phyloP scores from a whole-genome alignment of 108 stramenopile genomes.

The Hondaea fermentalgiana region DNA sequence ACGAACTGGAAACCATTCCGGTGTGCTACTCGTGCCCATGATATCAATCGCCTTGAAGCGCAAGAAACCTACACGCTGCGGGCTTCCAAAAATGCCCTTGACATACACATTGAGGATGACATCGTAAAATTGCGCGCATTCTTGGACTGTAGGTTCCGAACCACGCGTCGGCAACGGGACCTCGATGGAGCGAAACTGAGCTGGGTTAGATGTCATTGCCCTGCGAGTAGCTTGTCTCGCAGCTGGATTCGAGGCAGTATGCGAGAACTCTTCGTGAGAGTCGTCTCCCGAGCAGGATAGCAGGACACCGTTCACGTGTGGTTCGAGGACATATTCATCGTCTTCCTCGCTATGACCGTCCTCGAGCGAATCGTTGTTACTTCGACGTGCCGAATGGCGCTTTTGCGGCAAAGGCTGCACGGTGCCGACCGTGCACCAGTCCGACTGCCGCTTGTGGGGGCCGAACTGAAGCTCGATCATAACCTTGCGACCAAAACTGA shows the following conservation, averaged over 20 bases:
- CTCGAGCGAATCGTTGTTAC: too few relatives aligned
- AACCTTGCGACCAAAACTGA: background rate
- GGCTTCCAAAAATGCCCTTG: background rate
- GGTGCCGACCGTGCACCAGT: background rate
- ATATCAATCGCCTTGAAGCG: background rate
- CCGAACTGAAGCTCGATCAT: slow-evolving; percentile 3
- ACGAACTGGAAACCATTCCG: background rate
- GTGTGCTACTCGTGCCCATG: background rate
- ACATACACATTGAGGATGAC: background rate
- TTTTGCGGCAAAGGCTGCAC: background rate
- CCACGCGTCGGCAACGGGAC: background rate
- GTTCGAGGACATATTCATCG: background rate
- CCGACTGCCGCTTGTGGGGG: background rate
- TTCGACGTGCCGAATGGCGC: too few relatives aligned
- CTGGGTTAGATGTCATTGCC: background rate
- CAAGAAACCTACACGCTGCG: background rate
- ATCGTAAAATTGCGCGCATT: background rate
- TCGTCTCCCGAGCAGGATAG: background rate
- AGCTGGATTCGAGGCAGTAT: background rate
- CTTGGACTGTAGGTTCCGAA: background rate
- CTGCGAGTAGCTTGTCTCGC: background rate
- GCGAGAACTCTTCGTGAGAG: background rate
- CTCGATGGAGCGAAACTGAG: background rate
- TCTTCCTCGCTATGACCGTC: too few relatives aligned
- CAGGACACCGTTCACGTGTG: background rate